Evolutionary conservation across 1,284 basidiomycete species (phyloP), one percentile per base, ranked within the genome.

Genomic region (Malassezia japonica): DNA sequence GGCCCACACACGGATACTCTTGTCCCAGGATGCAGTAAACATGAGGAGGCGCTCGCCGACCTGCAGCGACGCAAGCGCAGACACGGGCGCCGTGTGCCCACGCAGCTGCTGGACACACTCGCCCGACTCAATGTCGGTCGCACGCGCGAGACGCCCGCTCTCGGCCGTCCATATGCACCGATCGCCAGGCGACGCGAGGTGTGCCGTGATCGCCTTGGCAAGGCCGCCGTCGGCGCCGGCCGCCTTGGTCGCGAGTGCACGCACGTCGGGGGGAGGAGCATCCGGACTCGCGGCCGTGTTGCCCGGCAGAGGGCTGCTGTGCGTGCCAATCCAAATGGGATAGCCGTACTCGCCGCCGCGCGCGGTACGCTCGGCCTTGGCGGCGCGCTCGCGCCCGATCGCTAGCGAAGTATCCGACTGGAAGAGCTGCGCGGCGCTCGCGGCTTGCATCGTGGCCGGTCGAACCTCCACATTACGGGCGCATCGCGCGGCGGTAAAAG

Each of bases 351-450:
- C 41, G 2, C 32, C 39, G 6, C 57, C 57, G 6, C 42, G 38
- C 2, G 57, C 49, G 4, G 57, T 59, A 18, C 51, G 42, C 29
- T 28, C 20, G 4, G 54, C 54, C 38, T 59, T 59, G 4, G 35
- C 35, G 4, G 57, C 57, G 25, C 57, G 54, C 16, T 33, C 39
- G 4, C 16, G 40, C n/a, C 57, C 57, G 3, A 36, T 27, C 4
- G 57, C 54, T 8, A 59, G 45, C 16, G 57, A 49, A 5, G 49
- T 44, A 25, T 59, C 57, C 13, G 57, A 48, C 51, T 59, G 57
- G 40, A 59, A 59, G 6, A 59, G 55, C 13, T 52, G 48, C 20
- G 45, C 31, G 13, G 57, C 50, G 13, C 13, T 6, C 6, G 39
- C 16, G 23, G 51, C 32, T 15, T 48, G 32, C 51, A 54, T 54